Conservation (phyloP, 768 basidiomycete genomes). For the Trametes cingulata region DNA sequence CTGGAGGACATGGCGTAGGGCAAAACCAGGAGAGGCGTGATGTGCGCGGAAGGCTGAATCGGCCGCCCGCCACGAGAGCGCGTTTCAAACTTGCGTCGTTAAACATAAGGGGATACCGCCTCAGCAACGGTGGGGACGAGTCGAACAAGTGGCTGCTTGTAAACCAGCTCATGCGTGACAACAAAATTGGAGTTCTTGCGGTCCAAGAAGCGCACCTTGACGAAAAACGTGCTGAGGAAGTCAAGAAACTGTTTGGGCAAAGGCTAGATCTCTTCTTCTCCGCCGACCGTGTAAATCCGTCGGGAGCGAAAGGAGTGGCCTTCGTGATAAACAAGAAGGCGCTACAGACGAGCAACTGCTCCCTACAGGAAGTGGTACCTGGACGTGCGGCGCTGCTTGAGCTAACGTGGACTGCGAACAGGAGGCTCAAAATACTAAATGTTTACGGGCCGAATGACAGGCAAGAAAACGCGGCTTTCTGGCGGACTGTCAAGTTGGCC, state of each 20-base stretch:
- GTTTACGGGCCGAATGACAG: not conserved
- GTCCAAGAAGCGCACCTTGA: not conserved
- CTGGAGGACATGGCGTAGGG: no score
- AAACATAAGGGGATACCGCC: no score
- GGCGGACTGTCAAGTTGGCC: not conserved
- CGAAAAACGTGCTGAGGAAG: not conserved
- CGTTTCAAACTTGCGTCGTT: no score
- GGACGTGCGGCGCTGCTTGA: not conserved
- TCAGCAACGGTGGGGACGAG: constrained; percentile 32
- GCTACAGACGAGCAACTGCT: no score
- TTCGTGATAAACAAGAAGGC: not conserved
- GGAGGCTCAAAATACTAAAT: not conserved
- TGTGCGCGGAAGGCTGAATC: no score
- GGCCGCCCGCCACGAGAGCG: no score
- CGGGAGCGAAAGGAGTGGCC: not conserved
- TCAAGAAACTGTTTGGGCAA: not conserved
- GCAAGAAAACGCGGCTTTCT: not conserved
- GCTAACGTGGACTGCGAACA: not conserved
- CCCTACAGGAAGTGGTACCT: not conserved
- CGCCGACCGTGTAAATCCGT: not conserved
- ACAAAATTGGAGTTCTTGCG: not conserved
- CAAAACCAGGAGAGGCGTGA: no score
- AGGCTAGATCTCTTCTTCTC: not conserved
- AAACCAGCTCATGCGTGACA: not conserved
- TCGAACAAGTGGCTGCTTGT: not conserved